Conservation (phyloP, 2,329 filamentous ascomycete species). For the Fonsecaea pedrosoi region DNA sequence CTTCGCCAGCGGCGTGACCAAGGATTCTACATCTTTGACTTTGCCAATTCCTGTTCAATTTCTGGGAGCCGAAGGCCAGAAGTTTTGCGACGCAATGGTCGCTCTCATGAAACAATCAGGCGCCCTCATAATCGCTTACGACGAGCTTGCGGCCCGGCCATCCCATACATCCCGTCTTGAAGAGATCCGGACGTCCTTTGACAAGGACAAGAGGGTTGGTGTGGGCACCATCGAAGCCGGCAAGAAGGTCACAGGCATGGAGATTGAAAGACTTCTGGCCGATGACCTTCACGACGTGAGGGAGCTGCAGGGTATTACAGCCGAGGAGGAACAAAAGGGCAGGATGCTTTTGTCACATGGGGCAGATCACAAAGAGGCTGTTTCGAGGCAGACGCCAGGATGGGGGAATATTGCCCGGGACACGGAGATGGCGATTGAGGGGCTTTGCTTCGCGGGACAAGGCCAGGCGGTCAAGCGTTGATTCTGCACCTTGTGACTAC, state of each 20-base stretch:
- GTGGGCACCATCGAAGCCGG: constrained; percentile 28
- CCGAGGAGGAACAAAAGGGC: constrained; percentile 30
- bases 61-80: constrained; percentile 31
- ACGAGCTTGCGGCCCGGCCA: constrained; percentile 21
- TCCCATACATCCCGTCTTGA: constrained; percentile 20
- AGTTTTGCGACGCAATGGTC: constrained; percentile 24
- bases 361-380: constrained; percentile 1
- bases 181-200: constrained; percentile 24
- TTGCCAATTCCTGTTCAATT: constrained; percentile 21
- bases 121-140: constrained; percentile 25
- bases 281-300: constrained; percentile 30
- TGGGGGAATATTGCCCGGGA: constrained; percentile 32
- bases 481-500: not conserved
- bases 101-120: constrained; percentile 28
- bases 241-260: constrained; percentile 20
- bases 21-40: constrained; percentile 2
- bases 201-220: constrained; percentile 28
- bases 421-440: constrained; percentile 28
- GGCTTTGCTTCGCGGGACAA: constrained; percentile 28
- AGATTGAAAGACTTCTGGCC: constrained; percentile 28
- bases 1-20: constrained; percentile 8
- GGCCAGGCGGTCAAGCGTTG: not conserved
- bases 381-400: constrained; percentile 21
- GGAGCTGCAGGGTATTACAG: constrained; percentile 14
- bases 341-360: constrained; percentile 28